Percentiles rank a stretch among this genome's conserved stretches.
Conservation (phyloP, 169 alveolate species). For the Amoebophrya sp. region DNA sequence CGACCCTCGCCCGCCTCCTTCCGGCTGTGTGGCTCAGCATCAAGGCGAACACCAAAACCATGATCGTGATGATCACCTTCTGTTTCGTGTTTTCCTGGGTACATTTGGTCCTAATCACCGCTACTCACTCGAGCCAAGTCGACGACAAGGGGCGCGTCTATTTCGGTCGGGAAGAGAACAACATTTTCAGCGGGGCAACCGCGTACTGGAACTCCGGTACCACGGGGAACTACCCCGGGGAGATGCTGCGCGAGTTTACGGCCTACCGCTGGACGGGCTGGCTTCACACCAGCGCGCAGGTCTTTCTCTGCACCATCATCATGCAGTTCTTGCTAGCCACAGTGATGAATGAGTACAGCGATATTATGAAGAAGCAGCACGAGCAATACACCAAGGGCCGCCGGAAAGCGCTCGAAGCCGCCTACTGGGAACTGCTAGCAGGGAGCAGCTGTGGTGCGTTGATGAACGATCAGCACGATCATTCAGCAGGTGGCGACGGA, state of each 20-base stretch:
- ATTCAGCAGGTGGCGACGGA: too few relatives aligned
- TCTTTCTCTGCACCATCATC: neutral
- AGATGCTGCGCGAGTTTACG: neutral
- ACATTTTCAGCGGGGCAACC: neutral
- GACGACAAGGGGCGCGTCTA: neutral
- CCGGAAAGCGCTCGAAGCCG: neutral
- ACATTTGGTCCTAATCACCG: neutral
- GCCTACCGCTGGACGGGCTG: neutral
- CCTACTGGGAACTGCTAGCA: neutral
- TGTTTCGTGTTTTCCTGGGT: constrained; percentile 13
- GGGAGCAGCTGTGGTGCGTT: too few relatives aligned
- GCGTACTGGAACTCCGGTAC: neutral
- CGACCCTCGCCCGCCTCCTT: neutral
- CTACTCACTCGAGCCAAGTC: neutral
- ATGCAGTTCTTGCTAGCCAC: neutral
- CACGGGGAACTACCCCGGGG: neutral
- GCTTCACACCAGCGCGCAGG: neutral
- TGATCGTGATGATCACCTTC: constrained; percentile 17
- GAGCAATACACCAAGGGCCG: neutral
- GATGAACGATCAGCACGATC: too few relatives aligned
- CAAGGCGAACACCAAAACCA: neutral
- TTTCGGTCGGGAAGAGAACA: neutral
- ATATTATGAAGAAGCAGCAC: neutral
- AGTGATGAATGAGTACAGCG: neutral
- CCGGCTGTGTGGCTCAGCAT: neutral